Conservation (phyloP, 495 filamentous ascomycete genomes). For the Aspergillus sparsus region DNA sequence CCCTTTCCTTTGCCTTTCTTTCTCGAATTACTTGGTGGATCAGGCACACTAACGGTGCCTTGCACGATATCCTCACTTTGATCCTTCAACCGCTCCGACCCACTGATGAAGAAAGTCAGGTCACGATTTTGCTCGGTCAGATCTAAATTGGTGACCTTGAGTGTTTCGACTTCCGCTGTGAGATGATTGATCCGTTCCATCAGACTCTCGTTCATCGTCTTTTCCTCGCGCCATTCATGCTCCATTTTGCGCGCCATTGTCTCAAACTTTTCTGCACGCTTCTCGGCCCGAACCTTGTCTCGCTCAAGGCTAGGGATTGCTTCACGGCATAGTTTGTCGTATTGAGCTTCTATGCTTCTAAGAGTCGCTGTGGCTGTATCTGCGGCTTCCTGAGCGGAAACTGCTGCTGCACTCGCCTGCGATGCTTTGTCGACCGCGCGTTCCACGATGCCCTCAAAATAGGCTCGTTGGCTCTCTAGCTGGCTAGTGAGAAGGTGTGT, state of each 20-base stretch:
- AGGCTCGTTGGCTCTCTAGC: constrained; percentile 85
- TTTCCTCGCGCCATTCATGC: constrained; percentile 83
- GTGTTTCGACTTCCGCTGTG: constrained; percentile 53
- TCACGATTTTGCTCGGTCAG: constrained; percentile 87
- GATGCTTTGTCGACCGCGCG: constrained; percentile 90
- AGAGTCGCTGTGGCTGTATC: constrained; percentile 53
- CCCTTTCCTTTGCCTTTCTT: constrained; percentile 54
- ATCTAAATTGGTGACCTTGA: constrained; percentile 59
- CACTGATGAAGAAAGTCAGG: constrained; percentile 83
- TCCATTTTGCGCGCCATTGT: constrained; percentile 73
- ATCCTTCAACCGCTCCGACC: constrained; percentile 77
- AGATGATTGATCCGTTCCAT: constrained; percentile 74
- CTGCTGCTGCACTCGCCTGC: constrained; percentile 65
- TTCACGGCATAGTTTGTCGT: constrained; percentile 57
- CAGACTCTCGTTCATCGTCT: constrained; percentile 75
- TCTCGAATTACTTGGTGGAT: constrained; percentile 50
- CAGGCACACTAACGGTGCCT: constrained; percentile 58
- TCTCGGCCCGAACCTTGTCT: constrained; percentile 67
- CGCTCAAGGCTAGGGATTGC: constrained; percentile 66
- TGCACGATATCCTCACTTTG: constrained; percentile 60
- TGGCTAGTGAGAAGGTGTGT: constrained; percentile 89
- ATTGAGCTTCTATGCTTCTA: constrained; percentile 52
- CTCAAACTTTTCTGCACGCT: constrained; percentile 67
- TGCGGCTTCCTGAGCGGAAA: constrained; percentile 59
- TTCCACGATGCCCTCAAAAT: constrained; percentile 91